Conservation (phyloP, 805 yeast species). For the Scheffersomyces stipitis region DNA sequence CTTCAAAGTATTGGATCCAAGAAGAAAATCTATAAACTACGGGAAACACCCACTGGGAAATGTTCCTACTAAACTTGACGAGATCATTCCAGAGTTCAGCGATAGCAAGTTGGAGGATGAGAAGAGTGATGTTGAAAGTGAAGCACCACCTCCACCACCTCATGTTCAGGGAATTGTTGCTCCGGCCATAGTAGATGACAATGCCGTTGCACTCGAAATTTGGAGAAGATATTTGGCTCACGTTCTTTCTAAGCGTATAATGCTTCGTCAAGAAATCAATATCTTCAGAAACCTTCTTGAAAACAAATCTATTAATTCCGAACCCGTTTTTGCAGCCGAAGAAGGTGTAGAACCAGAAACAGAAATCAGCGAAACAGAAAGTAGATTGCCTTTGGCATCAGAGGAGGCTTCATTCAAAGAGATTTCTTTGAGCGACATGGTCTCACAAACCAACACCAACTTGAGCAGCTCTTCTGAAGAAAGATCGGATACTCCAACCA, state of each 20-base stretch:
- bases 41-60: neutral
- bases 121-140: constrained; percentile 6
- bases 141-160: constrained; percentile 30
- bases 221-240: constrained; percentile 37
- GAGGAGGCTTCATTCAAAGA: neutral
- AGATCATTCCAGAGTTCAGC: neutral
- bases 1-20: constrained; percentile 8
- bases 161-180: constrained; percentile 13
- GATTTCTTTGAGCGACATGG: neutral
- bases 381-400: too few relatives aligned
- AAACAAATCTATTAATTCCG: too few relatives aligned
- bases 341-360: neutral
- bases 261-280: constrained; percentile 40
- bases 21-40: constrained; percentile 1
- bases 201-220: constrained; percentile 11
- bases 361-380: neutral
- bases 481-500: neutral
- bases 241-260: constrained; percentile 38
- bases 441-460: neutral
- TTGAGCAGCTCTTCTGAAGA: constrained; percentile 3
- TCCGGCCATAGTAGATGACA: neutral
- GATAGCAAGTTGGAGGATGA: too few relatives aligned
- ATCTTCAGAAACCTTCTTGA: constrained; percentile 32
- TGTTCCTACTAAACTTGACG: neutral
- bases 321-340: too few relatives aligned